Evolutionary conservation across 495 filamentous ascomycete species (phyloP), one percentile per base, ranked within the genome.

Genomic region (Aspergillus baeticus): DNA sequence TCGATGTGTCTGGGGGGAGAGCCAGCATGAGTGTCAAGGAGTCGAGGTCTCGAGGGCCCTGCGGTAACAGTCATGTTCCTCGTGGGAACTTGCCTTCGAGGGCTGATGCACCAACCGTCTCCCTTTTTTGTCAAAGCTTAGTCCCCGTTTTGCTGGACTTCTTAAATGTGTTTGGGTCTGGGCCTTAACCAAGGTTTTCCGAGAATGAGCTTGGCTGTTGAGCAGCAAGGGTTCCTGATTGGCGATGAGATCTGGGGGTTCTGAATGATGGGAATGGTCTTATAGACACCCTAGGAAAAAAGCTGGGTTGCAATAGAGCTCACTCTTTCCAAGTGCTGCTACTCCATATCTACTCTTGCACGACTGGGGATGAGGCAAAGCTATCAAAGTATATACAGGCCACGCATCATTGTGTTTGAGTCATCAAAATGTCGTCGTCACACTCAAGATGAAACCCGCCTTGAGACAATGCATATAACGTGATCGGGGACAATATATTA

Each of bases 81-180:
- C 39, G 45, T 49, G 43, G 14, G 14, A 6, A n/a, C n/a, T 15
- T 45, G 34, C 11, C 10, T 23, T 15, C 18, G 10, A 39, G 21
- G 23, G 36, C 1, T 51, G 20, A 51, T 51, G 34, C 38, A 23
- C 39, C 34, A 17, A 21, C 26, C 35, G 36, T 26, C 26, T 48
- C 15, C 45, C 45, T 48, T 11, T 26, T 46, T 15, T 29, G 14
- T 46, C 6, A 31, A 54, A 54, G 29, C 38, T 45, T 54, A 35
- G 15, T 39, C 14, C 35, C 20, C 13, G 11, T 7, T 29, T 20
- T 21, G 17, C 35, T 21, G 34, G 17, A n/a, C 34, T 34, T n/a
- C 17, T 6, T 15, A 46, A 10, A 20, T 14, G 1, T 14, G 17
- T n/a, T 15, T 34, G 29, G 45, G 46, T 35, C 31, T 50, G 33